Conservation (phyloP, 2,329 filamentous ascomycete species). For the Botrytis fabae region DNA sequence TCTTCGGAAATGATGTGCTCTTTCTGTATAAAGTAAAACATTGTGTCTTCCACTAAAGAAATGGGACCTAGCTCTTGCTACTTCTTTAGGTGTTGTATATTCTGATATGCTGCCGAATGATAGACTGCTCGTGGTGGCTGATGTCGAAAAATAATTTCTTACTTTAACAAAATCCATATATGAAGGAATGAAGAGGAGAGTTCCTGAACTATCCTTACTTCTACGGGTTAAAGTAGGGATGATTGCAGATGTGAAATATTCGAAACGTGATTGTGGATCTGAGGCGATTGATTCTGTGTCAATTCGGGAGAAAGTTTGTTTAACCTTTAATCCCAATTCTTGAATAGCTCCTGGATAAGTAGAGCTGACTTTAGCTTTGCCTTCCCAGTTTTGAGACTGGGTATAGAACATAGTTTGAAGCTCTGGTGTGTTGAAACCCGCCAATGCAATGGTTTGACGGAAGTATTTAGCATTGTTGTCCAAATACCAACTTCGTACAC, state of each 20-base stretch:
- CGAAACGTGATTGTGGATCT: constrained; percentile 87
- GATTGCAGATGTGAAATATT: constrained; percentile 82
- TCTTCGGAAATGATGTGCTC: constrained; percentile 95
- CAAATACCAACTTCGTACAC: constrained; percentile 90
- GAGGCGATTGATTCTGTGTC: constrained; percentile 66
- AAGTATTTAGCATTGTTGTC: constrained; percentile 78
- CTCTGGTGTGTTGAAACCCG: constrained; percentile 85
- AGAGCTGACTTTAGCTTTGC: constrained; percentile 72
- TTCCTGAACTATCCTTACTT: constrained; percentile 65
- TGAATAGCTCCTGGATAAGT: constrained; percentile 71
- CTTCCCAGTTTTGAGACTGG: constrained; percentile 77
- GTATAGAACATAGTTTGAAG: constrained; percentile 76
- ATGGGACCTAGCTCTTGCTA: constrained; percentile 80
- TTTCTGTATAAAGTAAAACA: constrained; percentile 86
- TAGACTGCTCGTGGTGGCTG: constrained; percentile 53
- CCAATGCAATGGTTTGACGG: constrained; percentile 81
- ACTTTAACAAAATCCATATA: constrained; percentile 95
- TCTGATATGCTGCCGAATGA: constrained; percentile 85
- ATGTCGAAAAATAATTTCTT: constrained; percentile 85
- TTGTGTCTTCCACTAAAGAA: constrained; percentile 82
- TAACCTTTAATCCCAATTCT: constrained; percentile 68
- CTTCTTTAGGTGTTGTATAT: constrained; percentile 77
- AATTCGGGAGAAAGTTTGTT: constrained; percentile 89
- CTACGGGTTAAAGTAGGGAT: constrained; percentile 73
- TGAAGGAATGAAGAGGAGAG: constrained; percentile 84